Evolutionary conservation across 345 rosid genomes (phyloP).

Genomic region (Hibiscus mutabilis): DNA sequence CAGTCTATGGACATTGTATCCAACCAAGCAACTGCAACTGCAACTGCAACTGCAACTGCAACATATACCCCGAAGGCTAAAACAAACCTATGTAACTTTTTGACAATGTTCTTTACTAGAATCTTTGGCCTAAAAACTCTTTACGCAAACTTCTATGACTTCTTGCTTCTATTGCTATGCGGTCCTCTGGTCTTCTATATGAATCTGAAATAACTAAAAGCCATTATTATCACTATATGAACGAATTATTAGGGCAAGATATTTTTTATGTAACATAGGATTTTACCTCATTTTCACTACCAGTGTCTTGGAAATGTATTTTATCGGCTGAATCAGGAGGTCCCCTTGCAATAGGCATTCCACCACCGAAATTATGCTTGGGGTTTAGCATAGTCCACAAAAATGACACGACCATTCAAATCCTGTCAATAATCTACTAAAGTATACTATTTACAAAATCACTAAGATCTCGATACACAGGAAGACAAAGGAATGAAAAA

Average conservation of each 20-base stretch:
- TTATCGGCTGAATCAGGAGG: slow-evolving; percentile 38
- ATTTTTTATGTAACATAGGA: not conserved
- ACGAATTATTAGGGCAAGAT: not conserved
- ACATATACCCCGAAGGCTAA: not conserved
- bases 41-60: not conserved
- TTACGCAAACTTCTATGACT: not conserved
- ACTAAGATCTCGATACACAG: not conserved
- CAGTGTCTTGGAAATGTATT: not conserved
- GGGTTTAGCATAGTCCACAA: slow-evolving; percentile 71
- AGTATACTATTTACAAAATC: slow-evolving; percentile 7
- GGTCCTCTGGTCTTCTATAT: not conserved
- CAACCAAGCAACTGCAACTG: not conserved
- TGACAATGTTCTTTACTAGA: not conserved
- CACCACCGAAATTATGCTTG: slow-evolving; percentile 23
- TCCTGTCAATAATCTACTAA: slow-evolving; percentile 33
- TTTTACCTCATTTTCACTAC: not conserved
- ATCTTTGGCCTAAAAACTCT: not conserved
- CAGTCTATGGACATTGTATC: not conserved
- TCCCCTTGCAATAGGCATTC: slow-evolving; percentile 73
- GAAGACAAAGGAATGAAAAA: not conserved
- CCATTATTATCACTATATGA: not conserved
- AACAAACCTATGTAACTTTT: not conserved
- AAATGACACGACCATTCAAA: slow-evolving; percentile 59
- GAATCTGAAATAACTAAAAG: slow-evolving; percentile 5
- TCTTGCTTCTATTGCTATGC: not conserved